Percentiles rank a stretch among this genome's conserved stretches.
Evolutionary conservation across 78 protist genomes (phyloP).

Genomic region (Monocercomonoides exilis): DNA sequence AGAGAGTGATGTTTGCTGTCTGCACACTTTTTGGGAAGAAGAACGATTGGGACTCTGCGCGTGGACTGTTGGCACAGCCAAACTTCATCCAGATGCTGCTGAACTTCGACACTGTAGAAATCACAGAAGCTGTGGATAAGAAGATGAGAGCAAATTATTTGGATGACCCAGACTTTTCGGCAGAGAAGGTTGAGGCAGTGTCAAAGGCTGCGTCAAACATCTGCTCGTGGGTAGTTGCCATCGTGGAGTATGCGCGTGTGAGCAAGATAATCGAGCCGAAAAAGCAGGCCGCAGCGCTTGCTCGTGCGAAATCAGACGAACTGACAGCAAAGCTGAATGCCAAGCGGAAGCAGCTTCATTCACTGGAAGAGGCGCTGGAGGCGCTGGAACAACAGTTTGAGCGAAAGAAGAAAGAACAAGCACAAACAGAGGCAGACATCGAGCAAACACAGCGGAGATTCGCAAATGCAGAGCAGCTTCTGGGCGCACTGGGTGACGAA

Average conservation of each 20-base stretch:
- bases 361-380: slow-evolving; percentile 16
- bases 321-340: slow-evolving; percentile 38
- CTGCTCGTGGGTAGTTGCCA: slow-evolving; percentile 76
- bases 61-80: slow-evolving; percentile 43
- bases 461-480: slow-evolving; percentile 51
- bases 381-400: slow-evolving; percentile 25
- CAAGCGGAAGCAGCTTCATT: slow-evolving; percentile 9
- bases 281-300: background rate
- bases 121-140: slow-evolving; percentile 37
- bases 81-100: slow-evolving; percentile 38
- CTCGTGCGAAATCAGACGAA: background rate
- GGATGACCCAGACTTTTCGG: slow-evolving; percentile 44
- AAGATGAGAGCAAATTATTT: slow-evolving; percentile 27
- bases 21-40: slow-evolving; percentile 37
- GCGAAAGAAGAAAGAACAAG: slow-evolving; percentile 21
- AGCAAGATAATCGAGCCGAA: slow-evolving; percentile 29
- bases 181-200: slow-evolving; percentile 31
- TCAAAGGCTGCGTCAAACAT: slow-evolving; percentile 60
- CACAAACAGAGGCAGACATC: slow-evolving; percentile 7
- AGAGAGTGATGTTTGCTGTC: slow-evolving; percentile 52
- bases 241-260: slow-evolving; percentile 43
- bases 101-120: slow-evolving; percentile 36
- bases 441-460: background rate
- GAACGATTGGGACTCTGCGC: slow-evolving; percentile 55
- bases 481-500: slow-evolving; percentile 46